Conservation (phyloP, 2,329 filamentous ascomycete genomes). For the Eutypa lata region DNA sequence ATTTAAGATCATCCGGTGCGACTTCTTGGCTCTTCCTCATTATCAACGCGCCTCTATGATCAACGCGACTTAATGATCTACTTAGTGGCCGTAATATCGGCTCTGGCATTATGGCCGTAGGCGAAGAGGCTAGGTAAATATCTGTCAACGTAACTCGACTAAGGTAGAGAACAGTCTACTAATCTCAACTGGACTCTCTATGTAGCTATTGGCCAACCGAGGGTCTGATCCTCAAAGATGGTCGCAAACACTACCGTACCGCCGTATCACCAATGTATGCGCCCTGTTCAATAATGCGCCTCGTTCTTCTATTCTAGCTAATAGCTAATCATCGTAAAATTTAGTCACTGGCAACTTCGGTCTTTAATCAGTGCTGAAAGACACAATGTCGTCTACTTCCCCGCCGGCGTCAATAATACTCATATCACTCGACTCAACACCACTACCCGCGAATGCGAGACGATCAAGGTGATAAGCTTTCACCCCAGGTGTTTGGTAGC, state of each 20-base stretch:
- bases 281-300: background rate
- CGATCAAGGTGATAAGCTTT: slow-evolving; percentile 68
- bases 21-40: background rate
- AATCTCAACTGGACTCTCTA: slow-evolving; percentile 11
- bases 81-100: slow-evolving; percentile 15
- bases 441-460: slow-evolving; percentile 67
- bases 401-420: slow-evolving; percentile 65
- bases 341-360: slow-evolving; percentile 82
- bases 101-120: slow-evolving; percentile 50
- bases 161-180: slow-evolving; percentile 7
- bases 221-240: slow-evolving; percentile 56
- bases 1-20: background rate
- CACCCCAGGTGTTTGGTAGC: slow-evolving; percentile 84
- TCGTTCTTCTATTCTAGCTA: slow-evolving; percentile 4
- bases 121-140: slow-evolving; percentile 50
- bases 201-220: slow-evolving; percentile 66
- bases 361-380: slow-evolving; percentile 83
- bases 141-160: background rate
- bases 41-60: slow-evolving; percentile 15
- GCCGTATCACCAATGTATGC: slow-evolving; percentile 60
- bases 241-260: slow-evolving; percentile 66
- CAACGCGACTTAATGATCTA: slow-evolving; percentile 28
- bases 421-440: slow-evolving; percentile 68
- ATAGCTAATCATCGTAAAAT: slow-evolving; percentile 5
- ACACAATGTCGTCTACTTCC: slow-evolving; percentile 79